Conservation (phyloP, 345 rosid genomes). For the Excoecaria cochinchinensis region DNA sequence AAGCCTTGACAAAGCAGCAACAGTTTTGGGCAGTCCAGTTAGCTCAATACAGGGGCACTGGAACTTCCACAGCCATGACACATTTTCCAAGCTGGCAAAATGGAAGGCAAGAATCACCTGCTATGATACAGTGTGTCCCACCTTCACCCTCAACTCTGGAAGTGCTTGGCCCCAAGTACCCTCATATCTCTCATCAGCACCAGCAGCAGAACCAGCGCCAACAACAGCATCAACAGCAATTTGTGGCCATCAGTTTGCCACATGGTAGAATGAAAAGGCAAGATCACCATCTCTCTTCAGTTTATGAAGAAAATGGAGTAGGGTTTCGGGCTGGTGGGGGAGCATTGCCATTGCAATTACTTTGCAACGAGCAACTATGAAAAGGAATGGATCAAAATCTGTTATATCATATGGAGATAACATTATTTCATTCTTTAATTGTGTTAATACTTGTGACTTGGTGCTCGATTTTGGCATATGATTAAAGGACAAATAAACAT, state of each 20-base stretch:
- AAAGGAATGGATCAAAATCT: background rate
- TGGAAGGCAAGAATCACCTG: conserved; percentile 39
- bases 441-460: conserved; percentile 1
- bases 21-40: conserved; percentile 49
- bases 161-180: conserved; percentile 33
- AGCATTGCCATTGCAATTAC: conserved; percentile 54
- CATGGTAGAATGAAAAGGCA: conserved; percentile 42
- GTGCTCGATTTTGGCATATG: conserved; percentile 5
- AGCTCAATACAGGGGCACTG: conserved; percentile 41
- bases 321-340: conserved; percentile 38
- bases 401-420: background rate
- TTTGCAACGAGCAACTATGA: conserved; percentile 53
- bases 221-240: conserved; percentile 34
- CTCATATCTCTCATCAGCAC: conserved; percentile 21
- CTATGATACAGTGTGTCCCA: conserved; percentile 28
- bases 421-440: conserved; percentile 25
- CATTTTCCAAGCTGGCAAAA: conserved; percentile 48
- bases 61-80: conserved; percentile 28
- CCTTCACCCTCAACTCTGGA: conserved; percentile 34
- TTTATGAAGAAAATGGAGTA: conserved; percentile 36
- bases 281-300: conserved; percentile 46
- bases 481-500: background rate
- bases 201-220: conserved; percentile 32
- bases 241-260: conserved; percentile 39
- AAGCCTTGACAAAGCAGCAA: conserved; percentile 33